These are phyloP conservation scores for Chenopodium formosanum DNA, from an alignment of 148 eudicot species.

Conservation along the genomic window DNA sequence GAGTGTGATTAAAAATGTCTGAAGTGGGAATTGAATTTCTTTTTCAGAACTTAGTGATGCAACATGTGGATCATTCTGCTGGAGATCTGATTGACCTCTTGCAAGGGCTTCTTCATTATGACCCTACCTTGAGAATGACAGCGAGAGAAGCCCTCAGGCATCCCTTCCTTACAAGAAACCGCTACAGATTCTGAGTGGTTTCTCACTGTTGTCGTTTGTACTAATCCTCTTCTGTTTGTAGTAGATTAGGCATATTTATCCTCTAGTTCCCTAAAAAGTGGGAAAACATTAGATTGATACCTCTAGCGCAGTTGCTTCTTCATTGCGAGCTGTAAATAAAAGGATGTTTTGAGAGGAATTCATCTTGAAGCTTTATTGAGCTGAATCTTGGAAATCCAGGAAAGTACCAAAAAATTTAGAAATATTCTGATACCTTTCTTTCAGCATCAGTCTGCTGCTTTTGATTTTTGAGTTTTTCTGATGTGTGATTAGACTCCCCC, in stretches of 20 bases:
- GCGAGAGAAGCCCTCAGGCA: constrained; percentile 61
- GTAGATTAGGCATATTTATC: constrained; percentile 24
- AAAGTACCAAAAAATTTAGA: constrained; percentile 24
- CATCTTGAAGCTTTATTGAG: constrained; percentile 25
- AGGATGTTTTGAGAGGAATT: constrained; percentile 31
- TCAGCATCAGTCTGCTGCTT: constrained; percentile 2
- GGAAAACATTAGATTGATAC: constrained; percentile 28
- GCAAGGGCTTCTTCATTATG: constrained; percentile 58
- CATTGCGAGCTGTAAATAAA: constrained; percentile 27
- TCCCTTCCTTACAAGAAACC: constrained; percentile 56
- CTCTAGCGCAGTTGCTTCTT: constrained; percentile 19
- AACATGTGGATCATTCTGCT: constrained; percentile 67
- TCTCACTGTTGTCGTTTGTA: constrained; percentile 32
- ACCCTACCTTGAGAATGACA: constrained; percentile 48
- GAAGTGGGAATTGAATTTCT: constrained; percentile 1
- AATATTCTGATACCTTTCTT: constrained; percentile 27
- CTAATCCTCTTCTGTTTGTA: constrained; percentile 9
- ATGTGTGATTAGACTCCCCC: background rate
- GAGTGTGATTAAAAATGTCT: background rate
- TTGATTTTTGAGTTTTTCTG: background rate
- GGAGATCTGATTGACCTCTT: constrained; percentile 65
- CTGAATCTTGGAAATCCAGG: constrained; percentile 27
- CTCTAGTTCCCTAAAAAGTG: constrained; percentile 9
- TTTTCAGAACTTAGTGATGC: constrained; percentile 61
- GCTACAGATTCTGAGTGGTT: constrained; percentile 32